Base-by-base conservation (phyloP, 192 early-diverging fungal genomes). In the Martensiomyces pterosporus region DNA sequence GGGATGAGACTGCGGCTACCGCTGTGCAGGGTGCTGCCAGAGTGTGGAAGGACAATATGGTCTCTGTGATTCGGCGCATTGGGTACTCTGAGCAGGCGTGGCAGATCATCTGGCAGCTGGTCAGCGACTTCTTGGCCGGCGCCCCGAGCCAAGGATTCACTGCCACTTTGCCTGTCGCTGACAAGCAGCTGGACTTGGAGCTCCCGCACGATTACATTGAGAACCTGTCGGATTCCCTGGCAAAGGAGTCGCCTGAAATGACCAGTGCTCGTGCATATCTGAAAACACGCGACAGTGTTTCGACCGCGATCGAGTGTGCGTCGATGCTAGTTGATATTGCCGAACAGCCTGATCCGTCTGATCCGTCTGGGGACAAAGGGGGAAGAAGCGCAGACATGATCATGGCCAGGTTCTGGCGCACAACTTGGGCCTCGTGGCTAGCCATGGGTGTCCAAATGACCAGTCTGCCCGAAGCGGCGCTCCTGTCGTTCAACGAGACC, bases 1-100 rank as follows among this genome's bases (percentile, higher is more conserved):
- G 72, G 72, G 72, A 75, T 34, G 72, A 75, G 54, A 55, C 64
- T 5, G 59, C 49, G 6, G 57, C 64, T 1, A 67, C 65, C 0
- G 56, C 65, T 26, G 18, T 67, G 35, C 64, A 40, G 32, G 71
- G 71, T 8, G 49, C 53, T 1, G 64, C 53, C 1, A 53, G 36
- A 6, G 27, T 41, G 8, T 75, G 71, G 71, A 8, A 23, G 2
- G 52, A 38, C 19, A 42, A 59, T 9, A 9, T 33, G 10, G 22
- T 0, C 10, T 19, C 33, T 23, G 12, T 10, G 39, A 32, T 57
- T 2, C 45, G 49, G 52, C 4, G 29, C 13, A 49, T 57, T 26
- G 62, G 62, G 3, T 23, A 8, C 4, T 46, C 49, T 0, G 46
- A 19, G 12, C 53, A 54, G 32, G 62, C 69, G 2, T 73, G 62